These are phyloP conservation scores for Yarrowia porcina DNA, from an alignment of 805 yeast genomes.

Conservation along the genomic window DNA sequence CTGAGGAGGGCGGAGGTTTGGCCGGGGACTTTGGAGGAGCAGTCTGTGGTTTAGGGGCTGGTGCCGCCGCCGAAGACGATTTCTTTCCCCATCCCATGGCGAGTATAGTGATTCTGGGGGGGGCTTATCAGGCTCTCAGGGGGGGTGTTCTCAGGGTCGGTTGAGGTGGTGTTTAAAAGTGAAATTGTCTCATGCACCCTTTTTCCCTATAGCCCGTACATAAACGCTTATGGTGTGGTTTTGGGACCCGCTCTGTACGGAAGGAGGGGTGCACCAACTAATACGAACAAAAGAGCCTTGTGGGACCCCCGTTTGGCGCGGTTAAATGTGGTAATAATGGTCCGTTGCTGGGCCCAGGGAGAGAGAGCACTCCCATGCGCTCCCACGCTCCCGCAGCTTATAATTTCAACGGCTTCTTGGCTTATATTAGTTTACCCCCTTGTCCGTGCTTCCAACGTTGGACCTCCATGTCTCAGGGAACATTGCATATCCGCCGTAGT, in stretches of 20 bases:
- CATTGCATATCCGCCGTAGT: slow-evolving; percentile 13
- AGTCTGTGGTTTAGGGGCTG: background rate
- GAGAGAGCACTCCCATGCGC: background rate
- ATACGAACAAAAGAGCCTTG: background rate
- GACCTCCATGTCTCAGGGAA: background rate
- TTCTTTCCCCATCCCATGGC: slow-evolving; percentile 20
- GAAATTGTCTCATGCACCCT: slow-evolving; percentile 19
- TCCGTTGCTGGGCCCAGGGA: background rate
- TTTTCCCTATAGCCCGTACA: background rate
- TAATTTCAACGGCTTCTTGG: slow-evolving; percentile 7
- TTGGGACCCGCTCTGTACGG: background rate
- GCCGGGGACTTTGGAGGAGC: background rate
- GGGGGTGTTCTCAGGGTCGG: background rate
- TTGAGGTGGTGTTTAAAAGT: background rate
- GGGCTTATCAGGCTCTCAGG: background rate
- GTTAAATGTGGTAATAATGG: background rate
- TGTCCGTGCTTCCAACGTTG: background rate
- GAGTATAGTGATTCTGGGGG: background rate
- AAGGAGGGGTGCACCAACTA: background rate
- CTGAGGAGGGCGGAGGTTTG: background rate
- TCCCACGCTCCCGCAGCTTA: background rate
- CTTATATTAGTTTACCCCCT: background rate
- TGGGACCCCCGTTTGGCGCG: background rate
- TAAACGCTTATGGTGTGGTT: slow-evolving; percentile 6
- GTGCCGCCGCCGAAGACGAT: background rate